Base-by-base conservation (phyloP, 2,329 filamentous ascomycete genomes). In the Fusarium metavorans region DNA sequence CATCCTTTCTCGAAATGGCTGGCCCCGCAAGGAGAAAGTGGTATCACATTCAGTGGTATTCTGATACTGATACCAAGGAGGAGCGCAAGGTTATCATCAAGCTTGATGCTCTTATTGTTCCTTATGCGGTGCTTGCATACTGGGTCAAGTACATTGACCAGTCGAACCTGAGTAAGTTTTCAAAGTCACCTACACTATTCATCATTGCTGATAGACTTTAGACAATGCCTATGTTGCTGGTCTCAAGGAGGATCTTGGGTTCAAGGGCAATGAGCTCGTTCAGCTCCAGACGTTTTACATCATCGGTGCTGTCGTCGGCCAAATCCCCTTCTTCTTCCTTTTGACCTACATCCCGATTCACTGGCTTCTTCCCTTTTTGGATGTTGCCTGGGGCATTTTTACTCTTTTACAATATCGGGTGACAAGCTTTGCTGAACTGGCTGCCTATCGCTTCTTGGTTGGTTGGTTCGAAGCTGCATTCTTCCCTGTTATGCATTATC, bases 191-290 rank as follows among this genome's bases (percentile, higher is more conserved):
- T 30, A 30, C 27, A 30, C 27, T 9, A 30, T 30, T 30, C 27
- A 30, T 30, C 27, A 30, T 30, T 30, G 27, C 27, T 30, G 7
- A 30, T 30, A 30, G 7, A 9, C 27, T 2, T 9, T 30, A 30
- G 27, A 88, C 70, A 89, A 89, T 82, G 88, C 88, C 2, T 89
- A 89, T 63, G 88, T 89, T 18, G 85, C 86, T 0, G 88, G 88
- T 0, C 80, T 90, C 41, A 87, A 88, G 56, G 87, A 89, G 62
- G 87, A 88, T 14, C 79, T 90, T 1, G 81, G 82, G 0, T 86
- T 90, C 64, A 67, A 86, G 6, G 87, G 87, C 52, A 89, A 89
- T 77, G 84, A 89, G 68, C 84, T 90, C 8, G 87, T 90, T n/a
- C 83, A 88, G 57, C 80, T 90, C 1, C 87, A 90, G 71, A 89